Percentiles rank a stretch among this genome's conserved stretches.
Evolutionary conservation across 176 grass and related monocot species (phyloP).

Genomic region (Bonia amplexicaulis): DNA sequence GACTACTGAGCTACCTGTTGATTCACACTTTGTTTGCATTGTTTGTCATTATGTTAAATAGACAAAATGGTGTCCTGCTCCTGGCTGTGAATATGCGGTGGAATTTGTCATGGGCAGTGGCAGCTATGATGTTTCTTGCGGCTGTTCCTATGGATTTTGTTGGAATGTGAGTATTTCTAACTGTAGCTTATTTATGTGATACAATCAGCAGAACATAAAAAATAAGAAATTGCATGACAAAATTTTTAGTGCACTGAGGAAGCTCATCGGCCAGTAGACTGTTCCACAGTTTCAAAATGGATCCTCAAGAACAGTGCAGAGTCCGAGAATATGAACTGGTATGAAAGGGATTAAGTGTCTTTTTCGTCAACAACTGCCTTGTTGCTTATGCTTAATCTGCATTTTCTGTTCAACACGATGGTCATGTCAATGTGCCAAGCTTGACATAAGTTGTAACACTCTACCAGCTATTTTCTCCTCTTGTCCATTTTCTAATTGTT

Average conservation of each 20-base stretch:
- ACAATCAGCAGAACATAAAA: neutral
- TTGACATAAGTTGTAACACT: neutral
- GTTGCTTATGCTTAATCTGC: neutral
- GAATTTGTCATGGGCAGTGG: constrained; percentile 93
- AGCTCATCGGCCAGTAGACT: constrained; percentile 97
- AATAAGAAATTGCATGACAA: neutral
- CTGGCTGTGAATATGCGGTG: constrained; percentile 96
- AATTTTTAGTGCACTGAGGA: constrained; percentile 83
- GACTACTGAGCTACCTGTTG: neutral
- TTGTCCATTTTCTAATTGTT: neutral
- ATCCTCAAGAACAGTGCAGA: constrained; percentile 98
- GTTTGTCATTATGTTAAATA: constrained; percentile 29
- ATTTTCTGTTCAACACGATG: neutral
- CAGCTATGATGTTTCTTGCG: constrained; percentile 88
- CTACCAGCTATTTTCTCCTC: neutral
- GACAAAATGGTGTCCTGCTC: constrained; percentile 99
- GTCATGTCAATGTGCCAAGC: neutral
- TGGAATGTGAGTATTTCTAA: constrained; percentile 73
- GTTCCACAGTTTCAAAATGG: constrained; percentile 95
- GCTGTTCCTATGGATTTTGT: constrained; percentile 91
- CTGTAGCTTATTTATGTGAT: constrained; percentile 8
- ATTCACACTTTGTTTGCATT: constrained; percentile 6
- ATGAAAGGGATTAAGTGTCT: constrained; percentile 9
- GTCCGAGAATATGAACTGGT: constrained; percentile 99
- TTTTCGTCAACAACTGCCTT: neutral